Evolutionary conservation across 2,329 filamentous ascomycete genomes (phyloP), one percentile per base, ranked within the genome.

Genomic region (Xylariaceae sp.): DNA sequence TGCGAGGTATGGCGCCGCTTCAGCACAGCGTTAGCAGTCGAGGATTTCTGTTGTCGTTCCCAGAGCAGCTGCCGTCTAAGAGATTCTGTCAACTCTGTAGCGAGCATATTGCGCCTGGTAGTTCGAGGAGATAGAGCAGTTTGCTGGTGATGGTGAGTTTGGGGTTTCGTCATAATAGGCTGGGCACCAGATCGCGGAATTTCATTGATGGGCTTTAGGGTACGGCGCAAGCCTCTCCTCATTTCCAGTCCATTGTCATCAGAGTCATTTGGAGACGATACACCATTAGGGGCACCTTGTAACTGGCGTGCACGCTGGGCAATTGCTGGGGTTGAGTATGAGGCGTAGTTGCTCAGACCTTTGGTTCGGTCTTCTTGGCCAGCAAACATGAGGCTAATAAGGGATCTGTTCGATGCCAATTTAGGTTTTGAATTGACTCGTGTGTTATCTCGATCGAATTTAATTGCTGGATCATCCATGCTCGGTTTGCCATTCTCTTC

Each of bases 41-140:
- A 88, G 54, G 91, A 91, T 81, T 94, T 96, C 69, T 97, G 93
- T 68, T 96, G 91, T 46, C 94, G 88, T 72, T 99, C 94, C 89
- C 91, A 96, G 13, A 97, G 82, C 13, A 99, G 85, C 65, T 97
- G 90, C 64, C 92, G 89, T 18, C 94, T 86, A 3, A 99, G 85
- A 18, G 91, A 96, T 70, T 96, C 92, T 2, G 93, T 97, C 49
- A 99, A 79, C 75, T 99, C 94, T 0, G 91, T 95, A 7, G 91
- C 88, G 51, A 99, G 82, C 94, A 99, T 99, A 73, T 97, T 95
- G 56, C 92, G 85, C 45, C 94, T 85, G 0, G 92, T 97, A 0
- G 93, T 97, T 53, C 92, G 85, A 3, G 94, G 94, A 4, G 94
- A 97, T 60, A 96, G 81, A 1, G 91, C 89, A 23, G 86, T 84